phyloP scores from a whole-genome alignment of 2,329 filamentous ascomycete genomes.

The Penicillium sp. region DNA sequence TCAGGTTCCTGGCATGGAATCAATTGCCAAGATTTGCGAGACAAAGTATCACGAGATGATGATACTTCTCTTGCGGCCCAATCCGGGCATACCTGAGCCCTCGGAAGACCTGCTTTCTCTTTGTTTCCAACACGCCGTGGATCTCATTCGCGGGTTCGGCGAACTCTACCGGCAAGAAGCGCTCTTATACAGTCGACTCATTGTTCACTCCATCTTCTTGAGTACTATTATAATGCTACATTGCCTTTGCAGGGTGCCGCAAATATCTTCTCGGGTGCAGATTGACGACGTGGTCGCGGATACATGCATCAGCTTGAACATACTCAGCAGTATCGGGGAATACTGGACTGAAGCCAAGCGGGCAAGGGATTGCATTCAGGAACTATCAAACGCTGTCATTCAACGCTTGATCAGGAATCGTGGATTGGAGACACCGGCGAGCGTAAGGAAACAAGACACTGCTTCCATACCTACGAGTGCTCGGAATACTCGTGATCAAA shows the following conservation, averaged over 20 bases:
- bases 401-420: conserved; percentile 22
- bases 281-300: conserved; percentile 44
- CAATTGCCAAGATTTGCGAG: conserved; percentile 37
- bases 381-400: conserved; percentile 28
- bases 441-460: background rate
- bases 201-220: conserved; percentile 52
- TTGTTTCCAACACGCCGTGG: conserved; percentile 48
- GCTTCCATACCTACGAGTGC: background rate
- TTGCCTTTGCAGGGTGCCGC: conserved; percentile 50
- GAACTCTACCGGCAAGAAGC: conserved; percentile 47
- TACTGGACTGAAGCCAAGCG: conserved; percentile 51
- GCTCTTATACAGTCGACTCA: conserved; percentile 51
- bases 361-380: conserved; percentile 32
- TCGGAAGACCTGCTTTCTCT: conserved; percentile 39
- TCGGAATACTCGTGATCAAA: conserved; percentile 6
- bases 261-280: conserved; percentile 40
- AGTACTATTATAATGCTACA: conserved; percentile 53
- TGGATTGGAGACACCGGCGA: conserved; percentile 12
- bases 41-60: conserved; percentile 51
- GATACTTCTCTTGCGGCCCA: conserved; percentile 53
- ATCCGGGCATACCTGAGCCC: conserved; percentile 53
- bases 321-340: conserved; percentile 54
- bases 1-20: conserved; percentile 1
- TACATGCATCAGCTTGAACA: conserved; percentile 45
- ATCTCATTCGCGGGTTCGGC: conserved; percentile 44